These are phyloP conservation scores for Neodidymelliopsis sp. DNA, from an alignment of 2,329 filamentous ascomycete species.

Conservation along the genomic window DNA sequence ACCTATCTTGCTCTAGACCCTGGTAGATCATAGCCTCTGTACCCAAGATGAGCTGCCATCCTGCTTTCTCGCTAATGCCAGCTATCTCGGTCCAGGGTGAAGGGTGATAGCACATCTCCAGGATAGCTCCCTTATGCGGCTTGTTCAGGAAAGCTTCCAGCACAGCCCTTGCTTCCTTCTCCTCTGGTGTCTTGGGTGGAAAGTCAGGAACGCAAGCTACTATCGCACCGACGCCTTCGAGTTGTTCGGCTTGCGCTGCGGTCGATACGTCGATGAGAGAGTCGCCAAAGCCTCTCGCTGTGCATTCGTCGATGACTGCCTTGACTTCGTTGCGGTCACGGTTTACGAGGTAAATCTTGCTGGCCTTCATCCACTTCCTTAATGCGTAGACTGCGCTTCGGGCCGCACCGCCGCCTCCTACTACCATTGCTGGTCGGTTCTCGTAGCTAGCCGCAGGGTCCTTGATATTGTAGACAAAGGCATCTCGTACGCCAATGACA, in stretches of 20 bases:
- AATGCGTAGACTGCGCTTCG: slow-evolving; percentile 80
- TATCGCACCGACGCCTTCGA: slow-evolving; percentile 70
- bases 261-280: slow-evolving; percentile 68
- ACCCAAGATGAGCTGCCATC: slow-evolving; percentile 77
- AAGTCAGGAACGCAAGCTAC: slow-evolving; percentile 80
- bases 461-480: slow-evolving; percentile 62
- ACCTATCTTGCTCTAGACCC: slow-evolving; percentile 69
- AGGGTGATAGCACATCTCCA: slow-evolving; percentile 87
- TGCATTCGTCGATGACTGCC: slow-evolving; percentile 71
- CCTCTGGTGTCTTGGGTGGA: slow-evolving; percentile 68
- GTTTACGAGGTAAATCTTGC: slow-evolving; percentile 78
- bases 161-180: slow-evolving; percentile 66
- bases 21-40: slow-evolving; percentile 82
- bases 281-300: slow-evolving; percentile 64
- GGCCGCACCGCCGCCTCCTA: slow-evolving; percentile 80
- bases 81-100: slow-evolving; percentile 69
- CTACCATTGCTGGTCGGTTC: slow-evolving; percentile 71
- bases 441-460: slow-evolving; percentile 60
- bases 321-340: slow-evolving; percentile 72
- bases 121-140: slow-evolving; percentile 68
- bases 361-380: slow-evolving; percentile 71
- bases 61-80: slow-evolving; percentile 64
- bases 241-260: slow-evolving; percentile 63
- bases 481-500: slow-evolving; percentile 77
- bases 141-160: slow-evolving; percentile 59